Evolutionary conservation across 352 stramenopile genomes (phyloP).

Genomic region (Phytophthora citricola): DNA sequence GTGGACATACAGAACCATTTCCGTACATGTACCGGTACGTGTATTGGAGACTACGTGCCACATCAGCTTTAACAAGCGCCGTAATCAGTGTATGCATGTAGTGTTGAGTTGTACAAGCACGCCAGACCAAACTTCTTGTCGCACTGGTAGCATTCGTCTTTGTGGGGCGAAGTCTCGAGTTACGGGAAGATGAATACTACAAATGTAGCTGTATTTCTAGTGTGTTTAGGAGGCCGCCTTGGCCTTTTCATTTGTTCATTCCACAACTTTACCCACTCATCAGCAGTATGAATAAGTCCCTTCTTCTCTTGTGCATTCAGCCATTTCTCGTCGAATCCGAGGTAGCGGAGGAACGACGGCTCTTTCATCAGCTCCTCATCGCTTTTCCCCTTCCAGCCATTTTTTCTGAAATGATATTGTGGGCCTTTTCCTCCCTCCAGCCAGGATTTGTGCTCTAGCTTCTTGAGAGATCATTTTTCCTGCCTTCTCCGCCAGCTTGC

Average conservation of each 20-base stretch:
- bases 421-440: neutral
- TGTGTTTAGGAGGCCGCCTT: conserved; percentile 7
- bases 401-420: neutral
- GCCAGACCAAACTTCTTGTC: no score
- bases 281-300: neutral
- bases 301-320: conserved; percentile 12
- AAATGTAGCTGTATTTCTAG: neutral
- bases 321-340: conserved; percentile 20
- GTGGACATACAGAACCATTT: neutral
- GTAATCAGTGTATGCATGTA: neutral
- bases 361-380: neutral
- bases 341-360: conserved; percentile 3
- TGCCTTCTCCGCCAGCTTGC: conserved; percentile 6
- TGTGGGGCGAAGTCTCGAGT: neutral
- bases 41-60: neutral
- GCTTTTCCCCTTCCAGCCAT: conserved; percentile 2
- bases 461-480: conserved; percentile 1
- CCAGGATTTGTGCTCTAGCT: conserved; percentile 17
- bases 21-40: neutral
- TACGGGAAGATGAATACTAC: no score
- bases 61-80: neutral
- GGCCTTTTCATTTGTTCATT: conserved; percentile 10
- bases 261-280: neutral
- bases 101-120: no score
- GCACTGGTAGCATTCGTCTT: neutral